Evolutionary conservation across 2,329 filamentous ascomycete species (phyloP).

Genomic region (Calonectria montana): DNA sequence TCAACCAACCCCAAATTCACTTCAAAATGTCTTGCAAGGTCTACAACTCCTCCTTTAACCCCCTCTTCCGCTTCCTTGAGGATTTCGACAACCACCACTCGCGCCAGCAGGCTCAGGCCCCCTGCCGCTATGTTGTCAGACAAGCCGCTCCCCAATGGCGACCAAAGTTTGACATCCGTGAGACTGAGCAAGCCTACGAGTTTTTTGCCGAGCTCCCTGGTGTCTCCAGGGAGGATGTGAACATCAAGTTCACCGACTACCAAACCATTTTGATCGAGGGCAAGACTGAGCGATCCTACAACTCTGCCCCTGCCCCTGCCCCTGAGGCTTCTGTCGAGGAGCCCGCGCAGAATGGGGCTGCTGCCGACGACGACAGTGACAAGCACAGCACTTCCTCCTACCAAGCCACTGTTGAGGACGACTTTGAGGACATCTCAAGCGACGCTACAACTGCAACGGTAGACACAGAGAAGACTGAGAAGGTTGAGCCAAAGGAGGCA

Average conservation of each 20-base stretch:
- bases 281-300: slow-evolving; percentile 72
- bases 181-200: slow-evolving; percentile 76
- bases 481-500: background rate
- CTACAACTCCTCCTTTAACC: slow-evolving; percentile 68
- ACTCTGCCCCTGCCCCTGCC: slow-evolving; percentile 65
- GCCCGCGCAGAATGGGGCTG: slow-evolving; percentile 67
- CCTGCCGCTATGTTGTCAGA: slow-evolving; percentile 32
- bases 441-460: slow-evolving; percentile 40
- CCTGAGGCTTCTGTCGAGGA: slow-evolving; percentile 61
- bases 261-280: slow-evolving; percentile 80
- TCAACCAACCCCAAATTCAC: slow-evolving; percentile 34
- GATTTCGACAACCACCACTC: slow-evolving; percentile 68
- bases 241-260: slow-evolving; percentile 82
- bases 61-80: slow-evolving; percentile 73
- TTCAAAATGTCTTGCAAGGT: slow-evolving; percentile 61
- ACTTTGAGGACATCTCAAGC: slow-evolving; percentile 49
- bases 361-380: slow-evolving; percentile 66
- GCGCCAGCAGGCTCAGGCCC: slow-evolving; percentile 46
- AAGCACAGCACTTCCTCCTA: slow-evolving; percentile 50
- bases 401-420: slow-evolving; percentile 76
- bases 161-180: slow-evolving; percentile 83
- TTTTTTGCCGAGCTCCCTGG: slow-evolving; percentile 85
- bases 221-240: slow-evolving; percentile 77
- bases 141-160: slow-evolving; percentile 67
- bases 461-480: background rate